phyloP scores from a whole-genome alignment of 768 basidiomycete species.

The Leccinum truebloodii region DNA sequence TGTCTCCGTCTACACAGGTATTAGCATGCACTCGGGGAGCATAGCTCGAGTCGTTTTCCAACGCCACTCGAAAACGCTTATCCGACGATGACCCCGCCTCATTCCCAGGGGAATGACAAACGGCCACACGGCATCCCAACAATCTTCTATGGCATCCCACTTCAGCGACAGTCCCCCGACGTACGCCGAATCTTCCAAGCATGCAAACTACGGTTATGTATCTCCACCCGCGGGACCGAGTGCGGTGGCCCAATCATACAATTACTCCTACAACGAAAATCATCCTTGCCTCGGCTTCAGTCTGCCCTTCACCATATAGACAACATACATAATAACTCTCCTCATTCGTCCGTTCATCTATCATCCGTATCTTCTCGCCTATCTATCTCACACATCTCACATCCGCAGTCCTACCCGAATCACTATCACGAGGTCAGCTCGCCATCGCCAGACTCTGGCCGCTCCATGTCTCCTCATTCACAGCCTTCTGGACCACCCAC shows the following conservation, averaged over 20 bases:
- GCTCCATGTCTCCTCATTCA: conserved; percentile 44
- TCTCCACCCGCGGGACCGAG: conserved; percentile 23
- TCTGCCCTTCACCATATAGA: conserved; percentile 32
- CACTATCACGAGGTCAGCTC: conserved; percentile 40
- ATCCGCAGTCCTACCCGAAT: conserved; percentile 47
- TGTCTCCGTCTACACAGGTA: conserved; percentile 26
- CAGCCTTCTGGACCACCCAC: conserved; percentile 34
- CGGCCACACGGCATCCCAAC: conserved; percentile 32
- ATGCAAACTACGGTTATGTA: conserved; percentile 32
- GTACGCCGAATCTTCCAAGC: conserved; percentile 34
- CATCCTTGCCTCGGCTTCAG: conserved; percentile 32
- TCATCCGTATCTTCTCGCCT: conserved; percentile 49
- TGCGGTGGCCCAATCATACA: conserved; percentile 30
- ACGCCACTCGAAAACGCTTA: conserved; percentile 48
- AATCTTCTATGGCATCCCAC: conserved; percentile 32
- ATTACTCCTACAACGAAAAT: conserved; percentile 35
- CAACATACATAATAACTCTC: conserved; percentile 32
- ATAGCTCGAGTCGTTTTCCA: conserved; percentile 42
- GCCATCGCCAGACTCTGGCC: conserved; percentile 53
- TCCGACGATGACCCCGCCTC: conserved; percentile 36
- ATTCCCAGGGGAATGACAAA: conserved; percentile 38
- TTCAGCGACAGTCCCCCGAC: conserved; percentile 33
- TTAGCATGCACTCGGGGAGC: conserved; percentile 32
- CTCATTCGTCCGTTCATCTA: conserved; percentile 31
- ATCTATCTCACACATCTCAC: conserved; percentile 61